phyloP scores from a whole-genome alignment of 2,329 filamentous ascomycete species.

The Hypoxylon sp. region DNA sequence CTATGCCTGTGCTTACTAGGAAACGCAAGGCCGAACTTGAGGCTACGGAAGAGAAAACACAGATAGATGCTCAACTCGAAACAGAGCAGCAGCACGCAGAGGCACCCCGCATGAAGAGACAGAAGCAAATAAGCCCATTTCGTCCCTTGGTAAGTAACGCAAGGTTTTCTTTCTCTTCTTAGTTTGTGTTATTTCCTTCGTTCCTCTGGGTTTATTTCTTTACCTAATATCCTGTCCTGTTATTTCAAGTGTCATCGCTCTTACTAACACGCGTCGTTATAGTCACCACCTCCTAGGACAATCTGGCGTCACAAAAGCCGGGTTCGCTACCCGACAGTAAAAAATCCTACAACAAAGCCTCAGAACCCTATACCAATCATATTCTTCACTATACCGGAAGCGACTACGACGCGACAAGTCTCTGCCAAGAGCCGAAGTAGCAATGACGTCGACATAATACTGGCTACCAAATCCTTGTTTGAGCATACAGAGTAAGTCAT shows the following conservation, averaged over 20 bases:
- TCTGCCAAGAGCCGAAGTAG: conserved; percentile 22
- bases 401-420: conserved; percentile 1
- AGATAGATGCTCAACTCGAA: background rate
- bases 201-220: background rate
- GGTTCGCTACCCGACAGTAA: background rate
- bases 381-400: conserved; percentile 25
- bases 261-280: background rate
- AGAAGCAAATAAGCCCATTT: conserved; percentile 22
- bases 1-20: conserved; percentile 35
- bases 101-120: conserved; percentile 15
- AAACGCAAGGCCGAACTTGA: conserved; percentile 38
- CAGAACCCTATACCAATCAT: conserved; percentile 17
- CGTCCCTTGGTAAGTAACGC: conserved; percentile 17
- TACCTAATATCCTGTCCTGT: background rate
- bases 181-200: background rate
- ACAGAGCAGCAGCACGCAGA: background rate
- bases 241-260: background rate
- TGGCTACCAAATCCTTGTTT: conserved; percentile 26
- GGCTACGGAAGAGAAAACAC: background rate
- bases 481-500: conserved; percentile 36
- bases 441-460: conserved; percentile 21
- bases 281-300: conserved; percentile 19
- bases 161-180: background rate
- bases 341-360: background rate
- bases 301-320: background rate